These are phyloP conservation scores for Ganoderma multipileum DNA, from an alignment of 1,284 basidiomycete genomes.

Conservation along the genomic window DNA sequence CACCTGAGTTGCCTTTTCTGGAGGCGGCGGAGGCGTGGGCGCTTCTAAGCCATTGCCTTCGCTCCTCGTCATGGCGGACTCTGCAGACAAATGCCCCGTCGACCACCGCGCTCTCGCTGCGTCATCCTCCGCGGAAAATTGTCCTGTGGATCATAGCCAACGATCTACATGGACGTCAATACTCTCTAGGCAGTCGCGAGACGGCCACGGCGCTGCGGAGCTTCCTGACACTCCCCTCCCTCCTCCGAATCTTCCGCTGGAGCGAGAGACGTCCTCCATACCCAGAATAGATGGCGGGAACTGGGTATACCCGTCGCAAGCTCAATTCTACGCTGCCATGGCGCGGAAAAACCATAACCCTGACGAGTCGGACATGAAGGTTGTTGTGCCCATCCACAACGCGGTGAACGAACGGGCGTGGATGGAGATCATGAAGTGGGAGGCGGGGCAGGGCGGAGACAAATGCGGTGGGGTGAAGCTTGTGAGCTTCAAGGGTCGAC, in stretches of 20 bases:
- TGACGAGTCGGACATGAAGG: slow-evolving; percentile 87
- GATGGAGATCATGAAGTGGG: slow-evolving; percentile 92
- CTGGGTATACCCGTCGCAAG: slow-evolving; percentile 99
- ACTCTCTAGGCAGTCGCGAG: slow-evolving; percentile 38
- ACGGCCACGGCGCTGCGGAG: slow-evolving; percentile 29
- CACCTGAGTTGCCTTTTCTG: slow-evolving; percentile 3
- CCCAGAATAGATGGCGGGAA: slow-evolving; percentile 75
- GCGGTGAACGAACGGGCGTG: slow-evolving; percentile 98
- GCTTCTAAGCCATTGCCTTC: not conserved
- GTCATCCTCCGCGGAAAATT: slow-evolving; percentile 42
- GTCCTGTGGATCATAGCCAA: slow-evolving; percentile 64
- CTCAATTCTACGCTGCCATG: slow-evolving; percentile 97
- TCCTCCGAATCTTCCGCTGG: slow-evolving; percentile 55
- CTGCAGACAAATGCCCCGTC: slow-evolving; percentile 70
- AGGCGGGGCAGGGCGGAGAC: slow-evolving; percentile 79
- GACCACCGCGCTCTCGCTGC: slow-evolving; percentile 41
- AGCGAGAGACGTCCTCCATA: slow-evolving; percentile 89
- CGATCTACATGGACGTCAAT: slow-evolving; percentile 60
- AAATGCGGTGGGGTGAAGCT: slow-evolving; percentile 85
- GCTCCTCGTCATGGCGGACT: slow-evolving; percentile 22
- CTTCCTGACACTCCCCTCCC: slow-evolving; percentile 34
- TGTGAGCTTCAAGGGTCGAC: slow-evolving; percentile 86
- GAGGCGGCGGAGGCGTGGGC: not conserved
- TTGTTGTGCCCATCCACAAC: slow-evolving; percentile 98
- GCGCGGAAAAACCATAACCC: slow-evolving; percentile 91